Conservation (phyloP, 75 land plant genomes). For the Chamaecyparis obtusa region DNA sequence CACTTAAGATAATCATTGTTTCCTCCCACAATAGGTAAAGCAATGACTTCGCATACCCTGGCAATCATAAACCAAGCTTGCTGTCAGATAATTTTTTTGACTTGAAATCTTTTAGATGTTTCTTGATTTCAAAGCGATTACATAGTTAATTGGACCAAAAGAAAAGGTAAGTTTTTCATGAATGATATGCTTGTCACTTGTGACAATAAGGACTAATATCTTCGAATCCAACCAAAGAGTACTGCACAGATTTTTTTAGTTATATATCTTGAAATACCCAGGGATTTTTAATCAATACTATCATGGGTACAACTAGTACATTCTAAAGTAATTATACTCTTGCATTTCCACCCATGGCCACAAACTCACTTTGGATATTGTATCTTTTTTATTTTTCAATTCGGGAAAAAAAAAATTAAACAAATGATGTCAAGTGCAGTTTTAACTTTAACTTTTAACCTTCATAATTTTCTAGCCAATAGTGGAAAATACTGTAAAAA, state of each 20-base stretch:
- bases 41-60: slow-evolving; percentile 92
- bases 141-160: neutral
- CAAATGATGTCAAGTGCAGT: neutral
- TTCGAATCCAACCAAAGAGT: no score
- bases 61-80: slow-evolving; percentile 10
- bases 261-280: no score
- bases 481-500: neutral
- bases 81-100: neutral
- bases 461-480: neutral
- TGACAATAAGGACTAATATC: no score
- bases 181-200: no score
- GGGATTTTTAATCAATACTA: no score
- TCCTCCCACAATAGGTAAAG: slow-evolving; percentile 91
- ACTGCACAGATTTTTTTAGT: no score
- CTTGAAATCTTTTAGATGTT: slow-evolving; percentile 5
- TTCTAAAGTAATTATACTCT: no score
- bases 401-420: neutral
- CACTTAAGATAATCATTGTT: slow-evolving; percentile 77
- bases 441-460: neutral
- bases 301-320: no score
- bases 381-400: no score
- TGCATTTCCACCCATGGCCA: no score
- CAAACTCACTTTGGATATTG: no score
- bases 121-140: neutral
- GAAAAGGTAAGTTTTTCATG: no score